Conservation (phyloP, 345 rosid genomes). For the Citrus sp. region DNA sequence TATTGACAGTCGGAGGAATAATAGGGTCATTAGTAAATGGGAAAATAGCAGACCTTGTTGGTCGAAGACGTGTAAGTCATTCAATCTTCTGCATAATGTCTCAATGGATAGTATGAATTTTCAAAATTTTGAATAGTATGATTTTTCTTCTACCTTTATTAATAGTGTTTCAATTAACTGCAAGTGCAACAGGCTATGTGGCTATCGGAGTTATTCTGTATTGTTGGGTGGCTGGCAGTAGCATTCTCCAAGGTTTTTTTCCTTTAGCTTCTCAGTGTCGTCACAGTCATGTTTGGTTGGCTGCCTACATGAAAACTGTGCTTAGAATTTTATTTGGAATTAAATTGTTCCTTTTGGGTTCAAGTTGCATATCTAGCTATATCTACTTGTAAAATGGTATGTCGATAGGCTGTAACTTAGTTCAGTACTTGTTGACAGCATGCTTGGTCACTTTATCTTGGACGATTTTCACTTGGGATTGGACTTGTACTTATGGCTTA, state of each 20-base stretch:
- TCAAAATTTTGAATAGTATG: not conserved
- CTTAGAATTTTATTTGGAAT: no score
- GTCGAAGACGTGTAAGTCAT: slow-evolving; percentile 35
- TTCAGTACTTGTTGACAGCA: slow-evolving; percentile 12
- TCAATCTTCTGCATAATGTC: not conserved
- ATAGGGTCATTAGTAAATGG: slow-evolving; percentile 34
- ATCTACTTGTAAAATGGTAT: no score
- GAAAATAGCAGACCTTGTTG: slow-evolving; percentile 29
- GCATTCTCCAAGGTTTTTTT: slow-evolving; percentile 1
- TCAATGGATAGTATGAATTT: not conserved
- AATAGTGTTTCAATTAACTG: not conserved
- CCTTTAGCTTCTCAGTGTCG: not conserved
- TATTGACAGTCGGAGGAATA: slow-evolving; percentile 33
- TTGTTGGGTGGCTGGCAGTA: not conserved
- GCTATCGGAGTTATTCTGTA: not conserved
- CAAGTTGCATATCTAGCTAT: no score
- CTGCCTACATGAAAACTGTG: not conserved
- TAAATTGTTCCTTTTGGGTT: no score
- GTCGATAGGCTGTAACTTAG: not conserved
- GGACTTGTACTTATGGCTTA: slow-evolving; percentile 34
- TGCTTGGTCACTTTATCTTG: slow-evolving; percentile 35
- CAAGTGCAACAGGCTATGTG: not conserved
- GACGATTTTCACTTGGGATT: slow-evolving; percentile 30
- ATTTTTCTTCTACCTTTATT: not conserved
- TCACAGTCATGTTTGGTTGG: not conserved